Percentiles rank a stretch among this genome's conserved stretches.
Evolutionary conservation across 1,284 basidiomycete genomes (phyloP).

Genomic region (Apiotrichum veenhuisii): DNA sequence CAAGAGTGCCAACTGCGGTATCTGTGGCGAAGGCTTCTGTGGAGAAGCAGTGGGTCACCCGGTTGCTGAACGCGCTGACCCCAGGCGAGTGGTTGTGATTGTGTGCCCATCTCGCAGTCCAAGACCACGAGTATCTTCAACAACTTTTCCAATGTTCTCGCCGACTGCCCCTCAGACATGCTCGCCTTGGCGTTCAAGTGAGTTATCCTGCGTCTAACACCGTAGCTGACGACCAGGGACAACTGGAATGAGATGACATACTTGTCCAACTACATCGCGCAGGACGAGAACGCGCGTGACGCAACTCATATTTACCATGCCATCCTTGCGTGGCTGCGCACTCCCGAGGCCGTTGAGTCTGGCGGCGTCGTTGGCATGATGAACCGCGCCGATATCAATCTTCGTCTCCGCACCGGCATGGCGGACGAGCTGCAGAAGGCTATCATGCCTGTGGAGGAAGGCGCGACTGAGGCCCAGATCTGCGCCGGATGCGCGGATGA

Average conservation of each 20-base stretch:
- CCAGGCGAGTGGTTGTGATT: conserved; percentile 15
- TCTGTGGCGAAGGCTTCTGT: conserved; percentile 28
- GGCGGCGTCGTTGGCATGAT: conserved; percentile 24
- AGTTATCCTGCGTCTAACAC: not conserved
- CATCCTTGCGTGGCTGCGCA: conserved; percentile 20
- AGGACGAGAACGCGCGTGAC: not conserved
- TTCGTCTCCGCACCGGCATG: conserved; percentile 20
- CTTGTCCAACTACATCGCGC: conserved; percentile 15
- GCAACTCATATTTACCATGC: conserved; percentile 10
- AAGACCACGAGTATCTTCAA: conserved; percentile 14
- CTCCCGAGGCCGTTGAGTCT: conserved; percentile 15
- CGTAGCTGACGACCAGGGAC: conserved; percentile 14
- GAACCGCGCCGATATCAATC: conserved; percentile 21
- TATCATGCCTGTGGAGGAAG: conserved; percentile 13
- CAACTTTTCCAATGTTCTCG: conserved; percentile 13
- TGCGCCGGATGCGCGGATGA: conserved; percentile 25
- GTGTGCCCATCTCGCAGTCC: conserved; percentile 12
- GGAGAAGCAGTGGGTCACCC: conserved; percentile 10
- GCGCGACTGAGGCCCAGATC: conserved; percentile 8
- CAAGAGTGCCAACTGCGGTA: conserved; percentile 15
- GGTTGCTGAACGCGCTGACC: not conserved
- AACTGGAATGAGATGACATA: conserved; percentile 25
- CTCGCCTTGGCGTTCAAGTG: conserved; percentile 24
- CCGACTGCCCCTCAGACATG: conserved; percentile 23
- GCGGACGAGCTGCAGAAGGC: conserved; percentile 24